Base-by-base conservation (phyloP, 345 rosid genomes). In the Populus ilicifolia region DNA sequence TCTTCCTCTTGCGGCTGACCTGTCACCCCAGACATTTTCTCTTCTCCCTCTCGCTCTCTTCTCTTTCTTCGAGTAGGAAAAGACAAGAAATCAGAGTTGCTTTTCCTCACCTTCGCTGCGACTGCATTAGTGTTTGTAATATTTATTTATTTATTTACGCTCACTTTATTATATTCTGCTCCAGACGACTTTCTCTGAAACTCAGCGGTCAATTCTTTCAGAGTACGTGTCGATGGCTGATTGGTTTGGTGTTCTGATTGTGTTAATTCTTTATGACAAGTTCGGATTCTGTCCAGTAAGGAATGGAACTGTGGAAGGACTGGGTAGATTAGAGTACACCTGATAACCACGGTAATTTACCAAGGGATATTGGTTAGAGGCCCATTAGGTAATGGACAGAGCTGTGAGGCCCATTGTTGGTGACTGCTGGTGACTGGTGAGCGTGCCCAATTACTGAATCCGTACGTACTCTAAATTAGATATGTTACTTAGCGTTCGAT, bases 1-100 rank as follows among this genome's bases (percentile, higher is more conserved):
- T 88, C 97, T 77, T 89, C 91, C 72, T 89, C 96, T 67, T 82
- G 79, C 8, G 64, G 74, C 69, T 74, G 88, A 52, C 66, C 86
- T 1, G 86, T 74, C 63, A 79, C 77, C 8, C 84, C 78, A 7
- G 77, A 78, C 87, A 81, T 89, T 48, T 82, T 54, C 9, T 17
- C 21, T 5, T 41, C 75, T 21, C 29, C 8, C 35, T 44, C 59
- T 21, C 18, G 16, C 9, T 20, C 74, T 5, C 14, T 71, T 10
- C 21, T 21, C 1, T 54, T 4, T 72, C 46, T n/a, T 11, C 35
- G 27, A 39, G 11, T 30, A 6, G 2, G n/a, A 25, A 17, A 65
- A 65, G 30, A 65, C 69, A 65, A 65, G 38, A 6, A 30, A 65
- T 29, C 64, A 10, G 64, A 29, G 25, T 59, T 59, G 10, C 50